Conservation (phyloP, 441 rosid species). For the Biscutella laevigata region DNA sequence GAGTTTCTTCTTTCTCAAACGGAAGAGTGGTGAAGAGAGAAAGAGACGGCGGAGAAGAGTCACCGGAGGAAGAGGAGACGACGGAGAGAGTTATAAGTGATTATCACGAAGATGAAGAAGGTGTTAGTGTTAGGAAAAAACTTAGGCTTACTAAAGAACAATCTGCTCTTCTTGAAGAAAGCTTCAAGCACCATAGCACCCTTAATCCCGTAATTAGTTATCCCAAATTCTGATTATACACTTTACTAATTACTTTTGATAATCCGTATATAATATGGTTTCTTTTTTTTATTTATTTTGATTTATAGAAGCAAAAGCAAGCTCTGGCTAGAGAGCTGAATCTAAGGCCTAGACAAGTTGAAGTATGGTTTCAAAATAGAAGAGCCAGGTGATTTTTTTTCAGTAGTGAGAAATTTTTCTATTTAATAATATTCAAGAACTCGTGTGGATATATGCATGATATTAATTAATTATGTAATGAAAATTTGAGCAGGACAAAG, state of each 20-base stretch:
- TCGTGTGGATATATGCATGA: too few relatives aligned
- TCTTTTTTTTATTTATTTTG: neutral
- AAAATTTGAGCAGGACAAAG: conserved; percentile 43
- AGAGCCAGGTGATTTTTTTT: conserved; percentile 50
- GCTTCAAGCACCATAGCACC: conserved; percentile 68
- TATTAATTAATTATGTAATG: too few relatives aligned
- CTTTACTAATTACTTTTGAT: neutral
- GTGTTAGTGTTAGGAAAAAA: conserved; percentile 50
- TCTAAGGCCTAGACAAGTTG: conserved; percentile 60
- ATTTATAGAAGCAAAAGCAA: conserved; percentile 48
- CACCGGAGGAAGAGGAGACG: conserved; percentile 33
- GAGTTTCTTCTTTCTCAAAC: conserved; percentile 72
- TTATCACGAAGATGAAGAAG: conserved; percentile 52
- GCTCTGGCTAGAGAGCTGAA: conserved; percentile 53
- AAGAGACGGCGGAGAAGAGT: conserved; percentile 45
- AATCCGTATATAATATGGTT: neutral
- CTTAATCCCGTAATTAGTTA: conserved; percentile 50
- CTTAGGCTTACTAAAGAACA: conserved; percentile 67
- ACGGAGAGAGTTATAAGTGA: conserved; percentile 23
- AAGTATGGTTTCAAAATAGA: conserved; percentile 72
- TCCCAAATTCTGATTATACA: neutral
- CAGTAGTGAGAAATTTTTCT: neutral
- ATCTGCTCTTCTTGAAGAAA: conserved; percentile 55
- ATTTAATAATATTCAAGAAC: too few relatives aligned
- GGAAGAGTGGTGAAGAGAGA: conserved; percentile 65